Base-by-base conservation (phyloP, 768 basidiomycete species). In the Baorangia bicolor region DNA sequence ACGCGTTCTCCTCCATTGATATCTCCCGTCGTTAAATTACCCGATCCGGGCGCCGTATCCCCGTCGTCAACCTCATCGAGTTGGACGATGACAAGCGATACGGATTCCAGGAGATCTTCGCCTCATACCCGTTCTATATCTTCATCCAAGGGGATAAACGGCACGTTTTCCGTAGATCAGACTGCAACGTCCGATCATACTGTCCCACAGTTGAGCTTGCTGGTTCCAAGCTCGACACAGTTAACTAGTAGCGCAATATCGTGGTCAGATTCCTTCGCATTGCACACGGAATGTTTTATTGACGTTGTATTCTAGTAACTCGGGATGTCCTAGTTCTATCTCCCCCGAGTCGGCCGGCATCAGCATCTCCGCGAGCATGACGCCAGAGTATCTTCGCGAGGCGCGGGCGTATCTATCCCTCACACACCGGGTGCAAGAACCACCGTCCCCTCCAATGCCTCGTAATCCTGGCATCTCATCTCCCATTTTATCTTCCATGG, bases 321-420 rank as follows among this genome's bases (percentile, higher is more conserved):
- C 61, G n/a, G 61, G 42, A 20, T 68, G 52, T 28, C 68, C 67
- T 2, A 71, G 70, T 20, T 68, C 69, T 12, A 68, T 73, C 40
- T 73, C 70, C 8, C 69, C 69, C 7, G 71, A 71, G 51, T 71
- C 70, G 0, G 71, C 71, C 1, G 69, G 64, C 9, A 69, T 73
- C 28, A 64, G 62, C 40, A 35, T 68, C 25, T 67, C 69, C 27
- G 69, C 69, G 27, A 70, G 57, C 51, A 59, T 68, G 59, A 71
- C 71, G 1, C 71, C 71, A 31, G 70, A 71, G 9, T 72, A 66
- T 44, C 58, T 71, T 50, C 67, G 68, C 1, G 70, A 71, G 37
- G 69, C 71, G 3, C 58, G 69, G n/a, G 70, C 69, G 12, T 73
- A 73, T 51, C 51, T 71, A 18, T 61, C 71, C 10, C 62, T 71